Evolutionary conservation across 352 stramenopile genomes (phyloP), one percentile per base, ranked within the genome.

Genomic region (Phytophthora chlamydospora): DNA sequence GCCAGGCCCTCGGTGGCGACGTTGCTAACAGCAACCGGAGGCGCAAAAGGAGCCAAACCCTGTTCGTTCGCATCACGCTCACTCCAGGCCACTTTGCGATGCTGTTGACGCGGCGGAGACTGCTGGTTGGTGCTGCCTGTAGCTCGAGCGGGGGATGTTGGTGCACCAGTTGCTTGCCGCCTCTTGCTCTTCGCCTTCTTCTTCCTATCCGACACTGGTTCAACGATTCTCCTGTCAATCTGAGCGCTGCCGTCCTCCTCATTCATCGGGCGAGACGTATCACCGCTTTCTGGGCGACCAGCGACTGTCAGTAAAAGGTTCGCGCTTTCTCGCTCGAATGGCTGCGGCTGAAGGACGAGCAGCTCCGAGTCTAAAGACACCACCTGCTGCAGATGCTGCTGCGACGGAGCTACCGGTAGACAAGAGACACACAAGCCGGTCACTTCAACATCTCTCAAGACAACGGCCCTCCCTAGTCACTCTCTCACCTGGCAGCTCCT

Each of bases 301-400:
- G 61, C 65, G 3, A 88, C 68, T 0, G 78, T 91, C 24, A 88
- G 65, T 8, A 88, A 48, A 6, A 91, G 62, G 24, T 73, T 80
- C 10, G 52, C 59, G 54, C 82, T 91, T 35, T 62, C 52, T 50
- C 44, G 50, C 12, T 89, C 79, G 12, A 48, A 64, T 5, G 81
- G 81, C 12, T 71, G 70, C 17, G 66, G 50, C 21, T 75, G 59
- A 55, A 94, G 83, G 10, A 75, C 70, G 29, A 94, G 58, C 42
- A 92, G 65, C 39, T 85, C 80, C 27, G 85, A 93, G 45, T 93
- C 76, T 11, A 94, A 55, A 27, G 79, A 75, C 5, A 94, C 78
- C 16, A 92, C 67, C 29, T 87, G 51, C 44, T 79, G 75, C 21
- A 78, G 52, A 36, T 68, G 62, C 7, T 71, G 54, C 14, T 73